A percentile compares a stretch with the other conserved stretches of the same genome.
Conservation (phyloP, 768 basidiomycete species). For the Cyathus striatus region DNA sequence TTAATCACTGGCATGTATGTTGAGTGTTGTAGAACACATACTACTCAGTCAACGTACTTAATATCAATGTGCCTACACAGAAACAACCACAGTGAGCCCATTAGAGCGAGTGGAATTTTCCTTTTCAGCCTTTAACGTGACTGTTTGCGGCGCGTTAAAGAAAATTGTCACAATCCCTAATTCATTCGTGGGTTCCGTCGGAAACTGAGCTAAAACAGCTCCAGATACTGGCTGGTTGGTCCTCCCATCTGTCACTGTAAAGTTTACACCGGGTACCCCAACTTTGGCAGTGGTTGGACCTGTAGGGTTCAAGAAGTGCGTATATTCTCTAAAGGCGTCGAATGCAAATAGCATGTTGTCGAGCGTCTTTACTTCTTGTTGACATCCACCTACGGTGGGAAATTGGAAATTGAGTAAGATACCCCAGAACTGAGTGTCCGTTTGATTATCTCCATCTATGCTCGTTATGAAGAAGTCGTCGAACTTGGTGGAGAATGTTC, state of each 20-base stretch:
- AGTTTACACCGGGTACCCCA: constrained; percentile 18
- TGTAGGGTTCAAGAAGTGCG: constrained; percentile 27
- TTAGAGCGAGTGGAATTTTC: constrained; percentile 24
- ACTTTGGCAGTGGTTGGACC: constrained; percentile 19
- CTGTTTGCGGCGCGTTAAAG: constrained; percentile 15
- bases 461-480: constrained; percentile 39
- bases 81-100: constrained; percentile 11
- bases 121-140: constrained; percentile 25
- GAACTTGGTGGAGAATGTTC: constrained; percentile 27
- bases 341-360: constrained; percentile 36
- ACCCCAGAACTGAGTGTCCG: constrained; percentile 29
- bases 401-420: constrained; percentile 28
- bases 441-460: constrained; percentile 25
- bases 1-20: too few relatives aligned
- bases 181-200: constrained; percentile 10
- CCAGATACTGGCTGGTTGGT: constrained; percentile 25
- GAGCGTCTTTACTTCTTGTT: constrained; percentile 23
- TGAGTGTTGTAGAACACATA: too few relatives aligned
- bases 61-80: too few relatives aligned
- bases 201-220: too few relatives aligned
- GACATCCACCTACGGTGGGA: constrained; percentile 34
- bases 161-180: constrained; percentile 16
- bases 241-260: constrained; percentile 34
- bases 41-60: too few relatives aligned
- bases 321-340: constrained; percentile 27